A percentile compares a stretch with the other conserved stretches of the same genome.
Conservation (phyloP, 495 filamentous ascomycete genomes). For the Mytilinidion resinicola region DNA sequence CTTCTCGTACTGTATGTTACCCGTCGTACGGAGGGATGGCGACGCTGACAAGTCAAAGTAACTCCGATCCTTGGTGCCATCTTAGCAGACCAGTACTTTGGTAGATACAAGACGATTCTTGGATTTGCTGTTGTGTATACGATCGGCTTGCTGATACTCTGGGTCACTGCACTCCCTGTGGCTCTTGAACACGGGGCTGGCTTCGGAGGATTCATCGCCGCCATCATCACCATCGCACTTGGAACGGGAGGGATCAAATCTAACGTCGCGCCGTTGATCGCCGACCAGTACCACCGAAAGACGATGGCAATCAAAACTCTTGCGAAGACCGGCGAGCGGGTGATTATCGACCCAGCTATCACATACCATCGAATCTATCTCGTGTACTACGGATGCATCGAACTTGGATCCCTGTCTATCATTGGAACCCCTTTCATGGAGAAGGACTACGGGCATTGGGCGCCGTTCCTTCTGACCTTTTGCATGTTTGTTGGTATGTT, state of each 20-base stretch:
- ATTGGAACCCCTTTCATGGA: slow-evolving; percentile 63
- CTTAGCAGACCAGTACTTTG: slow-evolving; percentile 2
- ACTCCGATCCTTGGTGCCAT: not conserved
- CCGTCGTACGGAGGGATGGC: too few species aligned
- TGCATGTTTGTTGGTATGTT: slow-evolving; percentile 57
- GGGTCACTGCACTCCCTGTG: not conserved
- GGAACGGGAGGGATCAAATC: slow-evolving; percentile 9
- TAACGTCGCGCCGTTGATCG: slow-evolving; percentile 38
- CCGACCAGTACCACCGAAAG: slow-evolving; percentile 66
- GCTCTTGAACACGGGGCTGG: not conserved
- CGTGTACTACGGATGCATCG: slow-evolving; percentile 63
- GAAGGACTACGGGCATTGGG: slow-evolving; percentile 63
- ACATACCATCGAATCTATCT: slow-evolving; percentile 71
- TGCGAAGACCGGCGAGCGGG: slow-evolving; percentile 62
- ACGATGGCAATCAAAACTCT: slow-evolving; percentile 48
- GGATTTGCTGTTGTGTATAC: not conserved
- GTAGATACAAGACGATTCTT: not conserved
- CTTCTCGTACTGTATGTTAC: not conserved
- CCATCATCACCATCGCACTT: not conserved
- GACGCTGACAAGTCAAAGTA: too few species aligned
- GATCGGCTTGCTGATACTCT: not conserved
- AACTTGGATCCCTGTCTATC: slow-evolving; percentile 63
- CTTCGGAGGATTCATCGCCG: not conserved
- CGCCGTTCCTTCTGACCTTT: slow-evolving; percentile 64
- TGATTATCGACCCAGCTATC: slow-evolving; percentile 67